Evolutionary conservation across 768 basidiomycete genomes (phyloP).

Genomic region (Mycena floridula): DNA sequence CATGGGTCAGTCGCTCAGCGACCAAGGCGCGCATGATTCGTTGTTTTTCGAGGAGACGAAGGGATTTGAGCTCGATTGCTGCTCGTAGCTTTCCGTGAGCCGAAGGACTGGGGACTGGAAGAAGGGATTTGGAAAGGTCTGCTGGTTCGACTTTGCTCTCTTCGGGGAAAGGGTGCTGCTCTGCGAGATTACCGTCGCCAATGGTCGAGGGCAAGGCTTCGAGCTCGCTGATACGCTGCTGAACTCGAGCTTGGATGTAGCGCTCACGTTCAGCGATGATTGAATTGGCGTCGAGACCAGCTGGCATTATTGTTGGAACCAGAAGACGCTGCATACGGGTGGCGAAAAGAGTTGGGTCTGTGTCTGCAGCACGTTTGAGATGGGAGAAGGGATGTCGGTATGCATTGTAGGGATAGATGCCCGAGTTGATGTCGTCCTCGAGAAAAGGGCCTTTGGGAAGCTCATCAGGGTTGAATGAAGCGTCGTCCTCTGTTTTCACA

Average conservation of each 20-base stretch:
- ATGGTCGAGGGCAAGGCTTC: constrained; percentile 74
- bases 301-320: constrained; percentile 85
- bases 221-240: constrained; percentile 85
- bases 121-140: constrained; percentile 23
- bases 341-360: constrained; percentile 55
- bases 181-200: constrained; percentile 65
- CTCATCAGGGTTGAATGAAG: constrained; percentile 46
- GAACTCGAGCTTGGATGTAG: constrained; percentile 83
- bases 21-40: constrained; percentile 80
- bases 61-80: constrained; percentile 87
- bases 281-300: constrained; percentile 88
- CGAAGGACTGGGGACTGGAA: constrained; percentile 49
- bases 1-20: constrained; percentile 82
- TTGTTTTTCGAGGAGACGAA: constrained; percentile 88
- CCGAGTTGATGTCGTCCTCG: constrained; percentile 74
- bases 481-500: constrained; percentile 44
- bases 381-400: constrained; percentile 81
- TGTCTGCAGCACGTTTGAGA: constrained; percentile 58
- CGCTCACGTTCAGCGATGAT: constrained; percentile 89
- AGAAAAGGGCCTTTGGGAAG: constrained; percentile 69
- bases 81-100: constrained; percentile 83
- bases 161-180: constrained; percentile 30
- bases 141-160: constrained; percentile 18
- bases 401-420: constrained; percentile 90
- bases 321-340: constrained; percentile 76